phyloP scores from a whole-genome alignment of 192 early-diverging fungal species.

The Irineochytrium annulatum region DNA sequence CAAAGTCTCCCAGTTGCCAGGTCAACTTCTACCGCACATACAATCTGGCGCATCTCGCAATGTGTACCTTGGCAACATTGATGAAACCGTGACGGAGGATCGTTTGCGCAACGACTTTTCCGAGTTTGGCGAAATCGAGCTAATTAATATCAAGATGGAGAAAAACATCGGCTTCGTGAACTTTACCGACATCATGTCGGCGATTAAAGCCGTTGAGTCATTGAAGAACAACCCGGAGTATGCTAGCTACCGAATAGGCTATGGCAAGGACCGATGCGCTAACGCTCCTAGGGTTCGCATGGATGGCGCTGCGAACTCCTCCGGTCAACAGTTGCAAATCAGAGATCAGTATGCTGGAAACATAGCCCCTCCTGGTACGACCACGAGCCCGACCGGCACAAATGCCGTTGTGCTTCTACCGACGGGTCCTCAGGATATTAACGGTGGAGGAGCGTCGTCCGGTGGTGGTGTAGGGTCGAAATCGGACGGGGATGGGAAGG shows the following conservation, averaged over 20 bases:
- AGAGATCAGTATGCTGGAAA: no score
- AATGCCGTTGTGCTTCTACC: no score
- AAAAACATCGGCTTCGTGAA: conserved; percentile 85
- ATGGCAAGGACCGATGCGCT: conserved; percentile 84
- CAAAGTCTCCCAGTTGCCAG: conserved; percentile 41
- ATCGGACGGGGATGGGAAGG: no score
- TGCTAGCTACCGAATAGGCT: conserved; percentile 55
- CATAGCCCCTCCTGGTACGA: no score
- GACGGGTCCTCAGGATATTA: no score
- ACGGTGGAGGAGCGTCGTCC: no score
- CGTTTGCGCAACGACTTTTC: conserved; percentile 69
- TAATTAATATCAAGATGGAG: conserved; percentile 74
- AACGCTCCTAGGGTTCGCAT: no score
- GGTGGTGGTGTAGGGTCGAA: no score
- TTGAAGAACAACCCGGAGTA: conserved; percentile 51
- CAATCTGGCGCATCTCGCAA: conserved; percentile 72
- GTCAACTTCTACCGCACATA: conserved; percentile 51
- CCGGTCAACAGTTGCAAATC: no score
- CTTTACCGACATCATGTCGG: conserved; percentile 69
- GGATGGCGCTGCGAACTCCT: no score
- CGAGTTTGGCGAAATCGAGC: conserved; percentile 81
- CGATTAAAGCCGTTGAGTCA: conserved; percentile 72
- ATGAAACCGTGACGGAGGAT: conserved; percentile 61
- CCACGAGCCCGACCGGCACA: no score
- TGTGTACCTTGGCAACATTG: conserved; percentile 71